These are phyloP conservation scores for Arabidopsis suecica DNA, from an alignment of 345 rosid genomes.

Conservation along the genomic window DNA sequence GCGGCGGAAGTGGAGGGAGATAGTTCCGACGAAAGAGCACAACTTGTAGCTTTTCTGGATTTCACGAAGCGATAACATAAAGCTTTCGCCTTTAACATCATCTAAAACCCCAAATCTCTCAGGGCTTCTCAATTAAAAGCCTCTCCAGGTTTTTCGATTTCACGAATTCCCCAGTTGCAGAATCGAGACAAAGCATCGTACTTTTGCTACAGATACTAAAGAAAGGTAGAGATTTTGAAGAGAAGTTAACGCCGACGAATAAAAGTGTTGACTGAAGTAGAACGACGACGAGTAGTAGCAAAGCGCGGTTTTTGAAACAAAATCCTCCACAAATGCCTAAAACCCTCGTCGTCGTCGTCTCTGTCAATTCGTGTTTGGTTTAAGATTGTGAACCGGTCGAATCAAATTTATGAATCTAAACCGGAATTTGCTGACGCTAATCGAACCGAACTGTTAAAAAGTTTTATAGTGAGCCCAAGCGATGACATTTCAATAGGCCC, in stretches of 20 bases:
- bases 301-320: constrained; percentile 40
- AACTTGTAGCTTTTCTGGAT: constrained; percentile 47
- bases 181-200: constrained; percentile 20
- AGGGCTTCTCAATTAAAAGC: constrained; percentile 21
- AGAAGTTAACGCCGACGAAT: background rate
- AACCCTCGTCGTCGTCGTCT: constrained; percentile 42
- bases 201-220: background rate
- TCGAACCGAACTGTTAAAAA: background rate
- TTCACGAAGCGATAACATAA: constrained; percentile 41
- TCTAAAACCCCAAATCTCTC: constrained; percentile 25
- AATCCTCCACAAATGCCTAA: constrained; percentile 16
- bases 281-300: constrained; percentile 15
- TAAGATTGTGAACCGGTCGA: constrained; percentile 27
- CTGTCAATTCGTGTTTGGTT: constrained; percentile 27
- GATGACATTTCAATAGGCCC: constrained; percentile 13
- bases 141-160: constrained; percentile 27
- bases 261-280: constrained; percentile 21
- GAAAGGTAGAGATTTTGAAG: constrained; percentile 12
- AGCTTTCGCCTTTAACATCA: constrained; percentile 42
- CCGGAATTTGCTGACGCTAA: background rate
- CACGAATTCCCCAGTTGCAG: constrained; percentile 18
- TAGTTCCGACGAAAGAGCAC: constrained; percentile 46
- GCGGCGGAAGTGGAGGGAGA: constrained; percentile 11
- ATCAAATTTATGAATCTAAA: background rate
- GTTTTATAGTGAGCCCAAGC: constrained; percentile 1